Conservation (phyloP, 306 rosid species). For the Nissolia schottii region DNA sequence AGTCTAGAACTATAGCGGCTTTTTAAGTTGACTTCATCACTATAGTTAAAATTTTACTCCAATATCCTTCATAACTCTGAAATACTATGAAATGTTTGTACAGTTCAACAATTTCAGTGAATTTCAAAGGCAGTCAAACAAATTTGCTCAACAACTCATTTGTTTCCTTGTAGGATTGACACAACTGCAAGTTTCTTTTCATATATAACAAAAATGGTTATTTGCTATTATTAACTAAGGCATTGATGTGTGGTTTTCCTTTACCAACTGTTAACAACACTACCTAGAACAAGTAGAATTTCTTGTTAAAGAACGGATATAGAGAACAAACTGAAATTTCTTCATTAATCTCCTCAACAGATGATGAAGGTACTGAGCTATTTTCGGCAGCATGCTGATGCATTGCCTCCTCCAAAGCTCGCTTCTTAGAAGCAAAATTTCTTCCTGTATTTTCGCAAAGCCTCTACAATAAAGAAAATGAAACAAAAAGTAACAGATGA, state of each 20-base stretch:
- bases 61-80: neutral
- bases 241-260: neutral
- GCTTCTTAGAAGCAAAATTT: slow-evolving; percentile 39
- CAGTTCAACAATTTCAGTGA: neutral
- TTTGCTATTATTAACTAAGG: neutral
- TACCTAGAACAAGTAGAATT: slow-evolving; percentile 14
- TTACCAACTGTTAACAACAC: neutral
- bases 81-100: neutral
- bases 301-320: neutral
- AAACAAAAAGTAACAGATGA: slow-evolving; percentile 17
- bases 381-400: slow-evolving; percentile 44
- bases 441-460: slow-evolving; percentile 37
- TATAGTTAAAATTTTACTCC: neutral
- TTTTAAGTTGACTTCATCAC: neutral
- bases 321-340: slow-evolving; percentile 67
- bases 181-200: neutral
- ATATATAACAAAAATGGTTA: neutral
- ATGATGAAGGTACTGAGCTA: slow-evolving; percentile 46
- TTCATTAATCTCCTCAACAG: slow-evolving; percentile 62
- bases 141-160: neutral
- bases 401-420: slow-evolving; percentile 47
- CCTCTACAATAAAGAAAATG: slow-evolving; percentile 40
- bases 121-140: neutral
- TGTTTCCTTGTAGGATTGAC: neutral
- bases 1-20: neutral